A percentile compares a stretch with the other conserved stretches of the same genome.
These are phyloP conservation scores for Cyberlindnera japonica DNA, from an alignment of 805 yeast genomes.

Conservation along the genomic window DNA sequence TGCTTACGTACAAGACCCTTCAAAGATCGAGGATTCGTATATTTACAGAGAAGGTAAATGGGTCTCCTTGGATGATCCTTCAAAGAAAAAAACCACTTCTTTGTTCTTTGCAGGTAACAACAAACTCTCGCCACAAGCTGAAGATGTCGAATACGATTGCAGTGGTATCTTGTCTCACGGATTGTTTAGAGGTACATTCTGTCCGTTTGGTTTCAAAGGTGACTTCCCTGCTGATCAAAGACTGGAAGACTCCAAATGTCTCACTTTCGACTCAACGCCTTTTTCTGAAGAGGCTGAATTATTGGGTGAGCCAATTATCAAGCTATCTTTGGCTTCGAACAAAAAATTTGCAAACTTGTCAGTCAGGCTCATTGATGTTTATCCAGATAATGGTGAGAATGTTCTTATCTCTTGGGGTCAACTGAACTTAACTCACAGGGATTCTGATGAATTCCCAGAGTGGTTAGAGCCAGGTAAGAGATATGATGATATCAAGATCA, in stretches of 20 bases:
- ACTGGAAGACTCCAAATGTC: slow-evolving; percentile 39
- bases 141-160: slow-evolving; percentile 18
- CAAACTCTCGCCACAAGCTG: slow-evolving; percentile 2
- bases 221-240: slow-evolving; percentile 45
- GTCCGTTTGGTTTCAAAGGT: slow-evolving; percentile 45
- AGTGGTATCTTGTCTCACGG: slow-evolving; percentile 40
- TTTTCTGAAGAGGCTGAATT: slow-evolving; percentile 27
- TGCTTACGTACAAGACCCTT: slow-evolving; percentile 43
- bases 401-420: slow-evolving; percentile 45
- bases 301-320: slow-evolving; percentile 37
- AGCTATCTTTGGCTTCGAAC: slow-evolving; percentile 34
- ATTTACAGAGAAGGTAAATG: slow-evolving; percentile 37
- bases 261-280: slow-evolving; percentile 33
- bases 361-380: slow-evolving; percentile 38
- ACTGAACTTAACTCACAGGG: slow-evolving; percentile 38
- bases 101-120: slow-evolving; percentile 16
- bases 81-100: slow-evolving; percentile 14
- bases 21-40: slow-evolving; percentile 36
- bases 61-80: slow-evolving; percentile 30
- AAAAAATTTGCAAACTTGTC: slow-evolving; percentile 37
- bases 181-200: slow-evolving; percentile 41
- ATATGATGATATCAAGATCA: slow-evolving; percentile 34
- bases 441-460: slow-evolving; percentile 41
- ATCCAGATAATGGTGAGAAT: slow-evolving; percentile 32
- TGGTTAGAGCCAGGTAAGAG: slow-evolving; percentile 29